Conservation (phyloP, 2,329 filamentous ascomycete species). For the Pseudocercospora eumusae region DNA sequence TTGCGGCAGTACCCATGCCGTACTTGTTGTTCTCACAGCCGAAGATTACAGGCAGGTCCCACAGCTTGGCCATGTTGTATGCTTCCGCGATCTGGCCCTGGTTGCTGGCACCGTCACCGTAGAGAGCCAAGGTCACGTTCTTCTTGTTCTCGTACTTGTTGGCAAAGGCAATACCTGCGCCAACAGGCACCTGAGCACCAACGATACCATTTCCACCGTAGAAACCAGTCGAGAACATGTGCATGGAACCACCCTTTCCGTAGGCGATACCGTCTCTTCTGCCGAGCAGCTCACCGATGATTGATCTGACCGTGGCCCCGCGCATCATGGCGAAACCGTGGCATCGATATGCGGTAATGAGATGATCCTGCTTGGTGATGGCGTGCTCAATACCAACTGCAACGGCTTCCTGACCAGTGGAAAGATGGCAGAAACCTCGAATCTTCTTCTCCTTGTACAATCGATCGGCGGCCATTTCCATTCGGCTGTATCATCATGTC, state of each 20-base stretch:
- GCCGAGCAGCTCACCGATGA: conserved; percentile 94
- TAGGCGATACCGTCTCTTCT: conserved; percentile 95
- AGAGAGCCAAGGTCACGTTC: conserved; percentile 84
- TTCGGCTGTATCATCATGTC: conserved; percentile 65
- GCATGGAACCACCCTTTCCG: conserved; percentile 99
- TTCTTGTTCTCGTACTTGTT: conserved; percentile 90
- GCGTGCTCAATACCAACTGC: conserved; percentile 96
- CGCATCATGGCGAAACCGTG: conserved; percentile 98
- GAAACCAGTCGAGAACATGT: conserved; percentile 98
- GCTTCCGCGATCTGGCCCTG: conserved; percentile 99
- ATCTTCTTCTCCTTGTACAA: conserved; percentile 99
- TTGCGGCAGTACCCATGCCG: conserved; percentile 96
- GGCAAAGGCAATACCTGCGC: conserved; percentile 93
- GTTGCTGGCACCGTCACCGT: conserved; percentile 98
- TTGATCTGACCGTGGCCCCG: conserved; percentile 82
- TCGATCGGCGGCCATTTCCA: conserved; percentile 99
- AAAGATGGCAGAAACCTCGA: conserved; percentile 98
- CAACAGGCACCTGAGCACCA: conserved; percentile 95
- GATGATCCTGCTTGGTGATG: conserved; percentile 83
- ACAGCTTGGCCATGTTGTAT: conserved; percentile 99
- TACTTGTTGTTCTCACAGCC: conserved; percentile 99
- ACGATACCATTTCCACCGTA: conserved; percentile 99
- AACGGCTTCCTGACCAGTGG: conserved; percentile 95
- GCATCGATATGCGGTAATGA: conserved; percentile 98
- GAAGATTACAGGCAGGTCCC: conserved; percentile 93